phyloP scores from a whole-genome alignment of 345 rosid genomes.

The Linum trigynum region DNA sequence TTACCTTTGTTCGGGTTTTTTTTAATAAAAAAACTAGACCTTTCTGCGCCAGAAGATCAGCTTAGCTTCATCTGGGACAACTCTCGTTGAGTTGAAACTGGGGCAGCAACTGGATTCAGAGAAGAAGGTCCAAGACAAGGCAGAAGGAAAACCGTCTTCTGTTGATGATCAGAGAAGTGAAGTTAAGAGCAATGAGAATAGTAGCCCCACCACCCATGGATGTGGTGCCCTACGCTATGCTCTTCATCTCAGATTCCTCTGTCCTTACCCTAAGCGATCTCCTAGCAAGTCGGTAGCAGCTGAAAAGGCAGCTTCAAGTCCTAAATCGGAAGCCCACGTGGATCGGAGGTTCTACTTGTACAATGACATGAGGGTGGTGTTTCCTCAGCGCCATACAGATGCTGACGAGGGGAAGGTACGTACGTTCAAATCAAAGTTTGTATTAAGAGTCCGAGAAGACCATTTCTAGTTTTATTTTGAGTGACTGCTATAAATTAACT shows the following conservation, averaged over 20 bases:
- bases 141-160: background rate
- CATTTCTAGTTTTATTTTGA: background rate
- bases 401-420: constrained; percentile 95
- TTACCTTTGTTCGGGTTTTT: background rate
- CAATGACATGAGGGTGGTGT: constrained; percentile 78
- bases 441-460: background rate
- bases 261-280: constrained; percentile 52
- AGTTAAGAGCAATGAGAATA: constrained; percentile 42
- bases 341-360: constrained; percentile 73
- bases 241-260: constrained; percentile 77
- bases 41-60: constrained; percentile 86
- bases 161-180: constrained; percentile 14
- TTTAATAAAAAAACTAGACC: constrained; percentile 42
- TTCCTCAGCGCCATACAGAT: constrained; percentile 93
- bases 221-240: constrained; percentile 81
- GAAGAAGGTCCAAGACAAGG: constrained; percentile 21
- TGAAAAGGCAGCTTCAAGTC: constrained; percentile 16
- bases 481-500: too few species aligned
- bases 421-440: constrained; percentile 1
- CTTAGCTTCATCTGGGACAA: constrained; percentile 47
- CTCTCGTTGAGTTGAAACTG: constrained; percentile 29
- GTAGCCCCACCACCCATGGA: constrained; percentile 11
- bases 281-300: constrained; percentile 43
- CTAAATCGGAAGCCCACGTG: constrained; percentile 31
- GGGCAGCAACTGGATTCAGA: constrained; percentile 23